Base-by-base conservation (phyloP, 441 rosid species). In the Aquilaria agallochum region DNA sequence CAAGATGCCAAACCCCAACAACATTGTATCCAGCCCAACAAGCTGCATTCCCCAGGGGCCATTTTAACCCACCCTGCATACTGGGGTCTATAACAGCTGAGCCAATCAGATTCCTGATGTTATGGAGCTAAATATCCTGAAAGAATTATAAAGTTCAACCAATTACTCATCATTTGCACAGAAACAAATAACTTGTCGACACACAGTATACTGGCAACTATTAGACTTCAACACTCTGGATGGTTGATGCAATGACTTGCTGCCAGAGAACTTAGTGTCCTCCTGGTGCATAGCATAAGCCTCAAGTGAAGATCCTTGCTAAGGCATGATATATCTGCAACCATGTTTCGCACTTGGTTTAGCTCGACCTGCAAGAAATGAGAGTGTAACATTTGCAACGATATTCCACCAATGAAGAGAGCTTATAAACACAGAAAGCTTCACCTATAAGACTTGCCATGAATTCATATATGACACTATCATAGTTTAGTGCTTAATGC, bases 11-110 rank as follows among this genome's bases (percentile, higher is more conserved):
- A 44, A 74, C 77, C 5, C 83, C 83, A 50, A 79, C 56, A 32
- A 89, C 88, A 9, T 45, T 51, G 49, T 46, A 85, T 55, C 85
- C 63, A 58, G 72, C 61, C 5, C 78, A 70, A n/a, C 76, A 69
- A 4, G 72, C 67, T 49, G 64, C 46, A 74, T 79, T 74, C 42
- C 79, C 86, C 9, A 70, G 46, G 0, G 83, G 75, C 96, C 94
- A 88, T 66, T 75, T 79, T 72, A 88, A 62, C 8, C 94, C 96
- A 55, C 88, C 92, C 68, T 79, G 78, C 63, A 83, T 81, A 63
- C 64, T 73, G 20, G 76, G 67, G 80, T 89, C 90, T 53, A 81
- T 9, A 68, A 78, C 66, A 30, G 92, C 94, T 49, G 80, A 76
- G 62, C 60, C 71, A 32, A 83, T 63, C 62, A 91, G 64, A 52